Evolutionary conservation across 495 filamentous ascomycete genomes (phyloP).

Genomic region (Jackrogersella multiformis): DNA sequence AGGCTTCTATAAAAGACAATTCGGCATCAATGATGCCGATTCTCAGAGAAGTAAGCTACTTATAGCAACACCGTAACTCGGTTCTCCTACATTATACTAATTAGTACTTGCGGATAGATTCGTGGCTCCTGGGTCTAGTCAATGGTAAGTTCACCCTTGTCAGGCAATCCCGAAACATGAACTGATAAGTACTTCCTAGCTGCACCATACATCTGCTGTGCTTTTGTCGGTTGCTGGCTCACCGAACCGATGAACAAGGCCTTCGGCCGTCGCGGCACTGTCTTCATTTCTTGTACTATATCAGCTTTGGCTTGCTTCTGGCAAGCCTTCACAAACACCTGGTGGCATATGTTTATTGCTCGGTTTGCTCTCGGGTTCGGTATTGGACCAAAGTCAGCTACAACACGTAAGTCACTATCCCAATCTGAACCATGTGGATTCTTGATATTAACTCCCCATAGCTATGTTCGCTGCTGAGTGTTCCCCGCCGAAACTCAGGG

Average conservation of each 20-base stretch:
- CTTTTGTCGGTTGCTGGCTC: slow-evolving; percentile 82
- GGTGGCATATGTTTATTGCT: slow-evolving; percentile 78
- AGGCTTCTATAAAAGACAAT: slow-evolving; percentile 70
- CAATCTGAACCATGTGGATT: background rate
- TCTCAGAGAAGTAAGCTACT: slow-evolving; percentile 44
- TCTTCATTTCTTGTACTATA: slow-evolving; percentile 68
- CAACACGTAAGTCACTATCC: slow-evolving; percentile 56
- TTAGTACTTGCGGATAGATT: slow-evolving; percentile 32
- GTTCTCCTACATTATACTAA: slow-evolving; percentile 18
- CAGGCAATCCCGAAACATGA: slow-evolving; percentile 32
- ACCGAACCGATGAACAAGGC: slow-evolving; percentile 80
- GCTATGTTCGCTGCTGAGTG: slow-evolving; percentile 79
- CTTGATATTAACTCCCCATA: slow-evolving; percentile 7
- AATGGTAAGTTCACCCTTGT: slow-evolving; percentile 52
- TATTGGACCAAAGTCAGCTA: slow-evolving; percentile 83
- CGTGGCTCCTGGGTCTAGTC: slow-evolving; percentile 76
- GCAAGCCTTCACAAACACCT: slow-evolving; percentile 77
- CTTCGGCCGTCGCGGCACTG: slow-evolving; percentile 84
- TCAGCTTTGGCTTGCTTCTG: slow-evolving; percentile 75
- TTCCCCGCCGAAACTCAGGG: slow-evolving; percentile 74
- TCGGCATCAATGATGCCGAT: slow-evolving; percentile 67
- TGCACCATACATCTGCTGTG: slow-evolving; percentile 78
- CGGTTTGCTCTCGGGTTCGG: slow-evolving; percentile 78
- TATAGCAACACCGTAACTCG: background rate
- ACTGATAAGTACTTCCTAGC: slow-evolving; percentile 31